These are phyloP conservation scores for Fonsecaea pugnacius DNA, from an alignment of 2,329 filamentous ascomycete species.

Conservation along the genomic window DNA sequence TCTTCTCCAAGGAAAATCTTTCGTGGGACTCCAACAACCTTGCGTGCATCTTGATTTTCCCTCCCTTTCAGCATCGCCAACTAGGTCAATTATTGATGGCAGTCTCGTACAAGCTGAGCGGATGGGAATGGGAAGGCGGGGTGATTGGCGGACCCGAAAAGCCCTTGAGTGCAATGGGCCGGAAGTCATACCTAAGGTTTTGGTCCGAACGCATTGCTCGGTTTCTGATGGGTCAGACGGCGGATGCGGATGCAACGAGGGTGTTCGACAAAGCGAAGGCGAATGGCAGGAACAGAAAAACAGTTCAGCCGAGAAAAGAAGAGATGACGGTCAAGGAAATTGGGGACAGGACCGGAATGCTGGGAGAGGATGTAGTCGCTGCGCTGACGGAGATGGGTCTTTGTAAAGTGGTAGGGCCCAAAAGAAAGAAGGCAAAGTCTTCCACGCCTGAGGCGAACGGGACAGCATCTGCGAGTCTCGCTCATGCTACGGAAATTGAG, in stretches of 20 bases:
- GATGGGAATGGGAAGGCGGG: slow-evolving; percentile 66
- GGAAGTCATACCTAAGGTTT: slow-evolving; percentile 79
- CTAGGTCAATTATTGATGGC: slow-evolving; percentile 89
- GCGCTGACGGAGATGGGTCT: slow-evolving; percentile 81
- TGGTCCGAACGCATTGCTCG: slow-evolving; percentile 84
- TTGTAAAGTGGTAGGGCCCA: slow-evolving; percentile 53
- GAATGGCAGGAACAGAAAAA: slow-evolving; percentile 35
- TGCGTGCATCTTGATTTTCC: slow-evolving; percentile 93
- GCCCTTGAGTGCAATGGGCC: slow-evolving; percentile 83
- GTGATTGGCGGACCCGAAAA: slow-evolving; percentile 91
- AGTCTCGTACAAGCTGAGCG: slow-evolving; percentile 87
- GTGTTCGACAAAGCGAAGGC: slow-evolving; percentile 46
- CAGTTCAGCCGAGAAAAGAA: slow-evolving; percentile 42
- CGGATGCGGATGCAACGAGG: slow-evolving; percentile 39
- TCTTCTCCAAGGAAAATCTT: slow-evolving; percentile 98
- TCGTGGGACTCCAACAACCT: slow-evolving; percentile 99
- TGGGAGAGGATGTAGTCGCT: slow-evolving; percentile 78
- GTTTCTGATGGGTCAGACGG: slow-evolving; percentile 49
- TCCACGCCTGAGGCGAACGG: slow-evolving; percentile 42
- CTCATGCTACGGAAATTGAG: slow-evolving; percentile 30
- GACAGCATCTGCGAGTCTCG: slow-evolving; percentile 38
- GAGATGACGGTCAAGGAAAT: slow-evolving; percentile 71
- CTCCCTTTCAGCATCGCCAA: slow-evolving; percentile 90
- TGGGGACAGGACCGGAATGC: slow-evolving; percentile 79
- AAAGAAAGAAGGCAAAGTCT: slow-evolving; percentile 56